Percentiles rank a stretch among this genome's conserved stretches.
Evolutionary conservation across 2,329 filamentous ascomycete genomes (phyloP).

Genomic region (Fusarium nanum): DNA sequence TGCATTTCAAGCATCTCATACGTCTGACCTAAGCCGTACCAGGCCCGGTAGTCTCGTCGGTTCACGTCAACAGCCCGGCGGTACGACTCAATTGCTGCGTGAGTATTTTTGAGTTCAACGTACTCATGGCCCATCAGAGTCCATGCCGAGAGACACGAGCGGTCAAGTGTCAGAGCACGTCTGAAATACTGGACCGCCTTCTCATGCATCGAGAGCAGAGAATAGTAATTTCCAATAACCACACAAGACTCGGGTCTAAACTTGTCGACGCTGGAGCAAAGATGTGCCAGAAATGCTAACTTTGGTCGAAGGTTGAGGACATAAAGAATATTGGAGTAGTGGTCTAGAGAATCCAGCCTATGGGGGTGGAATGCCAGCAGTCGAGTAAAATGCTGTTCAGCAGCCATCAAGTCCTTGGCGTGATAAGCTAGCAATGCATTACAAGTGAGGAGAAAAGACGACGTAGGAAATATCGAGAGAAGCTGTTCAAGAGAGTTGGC

Average conservation of each 20-base stretch:
- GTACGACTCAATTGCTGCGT: constrained; percentile 97
- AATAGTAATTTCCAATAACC: constrained; percentile 97
- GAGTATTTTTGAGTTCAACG: constrained; percentile 97
- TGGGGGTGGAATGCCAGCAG: constrained; percentile 79
- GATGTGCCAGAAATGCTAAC: constrained; percentile 89
- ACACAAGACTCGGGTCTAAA: constrained; percentile 98
- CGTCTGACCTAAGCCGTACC: constrained; percentile 96
- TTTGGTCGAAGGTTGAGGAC: constrained; percentile 90
- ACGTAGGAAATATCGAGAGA: constrained; percentile 84
- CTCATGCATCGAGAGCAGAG: constrained; percentile 91
- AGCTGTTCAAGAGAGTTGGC: constrained; percentile 82
- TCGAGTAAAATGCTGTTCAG: constrained; percentile 78
- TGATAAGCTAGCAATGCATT: constrained; percentile 91
- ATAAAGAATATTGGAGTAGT: constrained; percentile 97
- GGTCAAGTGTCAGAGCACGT: constrained; percentile 88
- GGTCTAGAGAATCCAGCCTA: constrained; percentile 88
- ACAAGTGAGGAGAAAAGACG: constrained; percentile 90
- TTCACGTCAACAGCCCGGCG: constrained; percentile 95
- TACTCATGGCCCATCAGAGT: constrained; percentile 99
- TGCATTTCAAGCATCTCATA: constrained; percentile 99
- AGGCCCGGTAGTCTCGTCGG: constrained; percentile 94
- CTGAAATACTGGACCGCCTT: constrained; percentile 99
- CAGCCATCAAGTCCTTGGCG: constrained; percentile 80
- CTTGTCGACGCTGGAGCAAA: constrained; percentile 91
- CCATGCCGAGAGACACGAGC: constrained; percentile 93